A percentile compares a stretch with the other conserved stretches of the same genome.
These are phyloP conservation scores for Medicago lupulina DNA, from an alignment of 306 rosid genomes.

Conservation along the genomic window DNA sequence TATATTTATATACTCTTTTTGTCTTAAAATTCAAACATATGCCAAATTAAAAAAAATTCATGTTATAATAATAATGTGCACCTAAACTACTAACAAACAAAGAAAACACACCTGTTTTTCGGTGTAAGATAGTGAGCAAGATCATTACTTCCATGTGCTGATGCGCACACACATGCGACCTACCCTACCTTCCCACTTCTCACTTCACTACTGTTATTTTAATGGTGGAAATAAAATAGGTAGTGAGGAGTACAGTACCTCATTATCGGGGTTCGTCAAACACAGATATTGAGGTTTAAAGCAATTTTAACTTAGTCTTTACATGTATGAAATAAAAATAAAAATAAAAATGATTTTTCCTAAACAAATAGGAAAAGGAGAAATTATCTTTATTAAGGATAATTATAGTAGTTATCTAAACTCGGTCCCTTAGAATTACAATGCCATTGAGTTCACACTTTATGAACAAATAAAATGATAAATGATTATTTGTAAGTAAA, in stretches of 20 bases:
- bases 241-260: neutral
- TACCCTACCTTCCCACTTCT: slow-evolving; percentile 1
- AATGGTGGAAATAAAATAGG: neutral
- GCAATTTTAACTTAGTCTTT: no score
- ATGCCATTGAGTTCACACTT: no score
- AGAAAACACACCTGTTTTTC: neutral
- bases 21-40: no score
- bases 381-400: no score
- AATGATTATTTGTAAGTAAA: no score
- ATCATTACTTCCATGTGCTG: slow-evolving; percentile 40
- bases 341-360: no score
- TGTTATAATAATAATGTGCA: neutral
- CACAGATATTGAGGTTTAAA: neutral
- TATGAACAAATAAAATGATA: no score
- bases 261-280: neutral
- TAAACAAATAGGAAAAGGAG: no score
- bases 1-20: no score
- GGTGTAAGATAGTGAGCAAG: slow-evolving; percentile 16
- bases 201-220: neutral
- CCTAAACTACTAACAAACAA: slow-evolving; percentile 13
- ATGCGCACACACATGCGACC: neutral
- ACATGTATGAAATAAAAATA: neutral
- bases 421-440: no score
- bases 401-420: no score
- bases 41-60: no score